These are phyloP conservation scores for Prototheca cutis DNA, from an alignment of 163 green algal genomes.

Conservation along the genomic window DNA sequence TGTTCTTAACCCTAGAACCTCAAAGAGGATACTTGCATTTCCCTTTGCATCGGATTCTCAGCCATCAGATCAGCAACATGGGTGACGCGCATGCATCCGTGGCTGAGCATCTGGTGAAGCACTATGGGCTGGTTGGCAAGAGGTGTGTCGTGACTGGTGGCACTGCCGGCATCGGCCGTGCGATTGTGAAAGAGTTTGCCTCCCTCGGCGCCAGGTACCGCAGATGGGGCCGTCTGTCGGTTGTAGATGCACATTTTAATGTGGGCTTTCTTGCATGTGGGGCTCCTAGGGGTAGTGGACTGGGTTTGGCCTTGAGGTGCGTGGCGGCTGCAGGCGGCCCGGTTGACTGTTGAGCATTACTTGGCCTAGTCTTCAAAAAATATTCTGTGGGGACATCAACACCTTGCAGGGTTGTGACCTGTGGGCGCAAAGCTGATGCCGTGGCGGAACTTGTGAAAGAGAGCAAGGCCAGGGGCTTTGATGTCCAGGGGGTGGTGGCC, in stretches of 20 bases:
- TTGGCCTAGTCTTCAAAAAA: not conserved
- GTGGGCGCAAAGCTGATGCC: constrained; percentile 42
- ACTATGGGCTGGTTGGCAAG: constrained; percentile 21
- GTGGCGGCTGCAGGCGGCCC: not conserved
- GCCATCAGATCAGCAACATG: not conserved
- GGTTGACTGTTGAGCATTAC: not conserved
- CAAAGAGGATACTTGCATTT: too few relatives aligned
- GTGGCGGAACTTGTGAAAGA: constrained; percentile 27
- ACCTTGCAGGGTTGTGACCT: constrained; percentile 56
- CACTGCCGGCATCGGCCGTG: constrained; percentile 68
- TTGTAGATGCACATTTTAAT: too few relatives aligned
- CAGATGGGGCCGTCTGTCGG: too few relatives aligned
- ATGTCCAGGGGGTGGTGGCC: constrained; percentile 29
- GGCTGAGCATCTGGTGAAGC: constrained; percentile 3
- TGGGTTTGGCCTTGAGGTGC: too few relatives aligned
- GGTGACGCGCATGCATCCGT: not conserved
- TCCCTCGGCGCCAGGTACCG: constrained; percentile 39
- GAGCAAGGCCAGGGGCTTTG: constrained; percentile 31
- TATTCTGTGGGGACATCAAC: too few relatives aligned
- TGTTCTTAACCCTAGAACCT: too few relatives aligned
- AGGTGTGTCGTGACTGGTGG: constrained; percentile 52
- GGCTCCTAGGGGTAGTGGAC: too few relatives aligned
- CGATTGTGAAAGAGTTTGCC: constrained; percentile 52
- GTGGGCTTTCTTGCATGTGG: too few relatives aligned
- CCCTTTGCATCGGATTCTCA: too few relatives aligned